A percentile compares a stretch with the other conserved stretches of the same genome.
These are phyloP conservation scores for Avena eriantha DNA, from an alignment of 176 grass and related monocot species.

Conservation along the genomic window DNA sequence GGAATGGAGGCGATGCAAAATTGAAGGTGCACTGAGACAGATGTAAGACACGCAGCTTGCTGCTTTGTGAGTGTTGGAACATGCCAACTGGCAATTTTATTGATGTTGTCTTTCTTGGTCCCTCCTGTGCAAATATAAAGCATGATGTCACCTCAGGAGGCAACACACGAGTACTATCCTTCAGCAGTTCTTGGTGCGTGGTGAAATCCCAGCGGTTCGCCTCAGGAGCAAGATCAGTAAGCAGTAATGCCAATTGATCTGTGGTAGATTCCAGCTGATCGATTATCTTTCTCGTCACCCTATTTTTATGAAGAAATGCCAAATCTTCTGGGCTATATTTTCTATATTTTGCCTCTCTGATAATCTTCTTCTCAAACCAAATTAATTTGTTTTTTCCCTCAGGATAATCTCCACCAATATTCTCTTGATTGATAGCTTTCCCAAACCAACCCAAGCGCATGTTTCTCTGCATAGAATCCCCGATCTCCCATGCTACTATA, in stretches of 20 bases:
- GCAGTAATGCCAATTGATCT: too few species aligned
- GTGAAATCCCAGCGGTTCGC: neutral
- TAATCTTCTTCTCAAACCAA: too few species aligned
- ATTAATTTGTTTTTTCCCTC: too few species aligned
- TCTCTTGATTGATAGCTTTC: too few species aligned
- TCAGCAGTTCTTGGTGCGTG: fast-evolving
- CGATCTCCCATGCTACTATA: slow-evolving; percentile 1
- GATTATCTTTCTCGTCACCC: too few species aligned
- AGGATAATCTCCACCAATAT: too few species aligned
- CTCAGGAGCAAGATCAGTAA: too few species aligned
- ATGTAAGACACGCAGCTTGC: neutral
- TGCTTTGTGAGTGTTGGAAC: neutral
- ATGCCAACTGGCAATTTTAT: neutral
- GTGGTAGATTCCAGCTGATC: too few species aligned
- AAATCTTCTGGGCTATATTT: too few species aligned
- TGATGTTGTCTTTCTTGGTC: neutral
- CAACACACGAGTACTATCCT: fast-evolving
- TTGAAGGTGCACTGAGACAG: neutral
- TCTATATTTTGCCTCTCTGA: too few species aligned
- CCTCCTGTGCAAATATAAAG: neutral
- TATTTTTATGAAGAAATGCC: too few species aligned
- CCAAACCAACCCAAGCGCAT: neutral
- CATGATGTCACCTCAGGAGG: neutral
- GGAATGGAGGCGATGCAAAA: slow-evolving; percentile 39
- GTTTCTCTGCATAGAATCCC: neutral